phyloP scores from a whole-genome alignment of 164 flowering plant species.

The Warburgia ugandensis region DNA sequence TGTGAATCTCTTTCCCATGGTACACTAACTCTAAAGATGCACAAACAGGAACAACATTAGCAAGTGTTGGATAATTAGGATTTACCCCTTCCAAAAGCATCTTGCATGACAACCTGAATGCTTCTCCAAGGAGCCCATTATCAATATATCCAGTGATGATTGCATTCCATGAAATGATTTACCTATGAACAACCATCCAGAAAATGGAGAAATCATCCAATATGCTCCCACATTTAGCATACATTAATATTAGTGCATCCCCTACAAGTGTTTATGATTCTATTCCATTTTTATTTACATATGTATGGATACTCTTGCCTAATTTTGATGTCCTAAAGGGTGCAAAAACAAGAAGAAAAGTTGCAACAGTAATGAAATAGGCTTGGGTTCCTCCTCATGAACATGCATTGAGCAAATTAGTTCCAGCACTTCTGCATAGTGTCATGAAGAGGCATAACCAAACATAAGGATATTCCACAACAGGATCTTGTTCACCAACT shows the following conservation, averaged over 20 bases:
- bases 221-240: constrained; percentile 52
- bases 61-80: constrained; percentile 66
- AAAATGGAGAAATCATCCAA: constrained; percentile 43
- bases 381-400: constrained; percentile 28
- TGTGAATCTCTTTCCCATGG: constrained; percentile 54
- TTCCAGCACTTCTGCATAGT: constrained; percentile 27
- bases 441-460: constrained; percentile 39
- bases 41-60: constrained; percentile 57
- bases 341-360: constrained; percentile 56
- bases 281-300: constrained; percentile 47
- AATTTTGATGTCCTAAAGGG: constrained; percentile 26
- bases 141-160: constrained; percentile 60
- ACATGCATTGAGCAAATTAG: constrained; percentile 39
- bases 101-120: constrained; percentile 34
- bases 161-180: constrained; percentile 85
- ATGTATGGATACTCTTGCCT: constrained; percentile 52
- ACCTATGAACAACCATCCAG: constrained; percentile 34
- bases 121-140: constrained; percentile 35
- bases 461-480: constrained; percentile 67
- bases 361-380: constrained; percentile 53
- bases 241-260: constrained; percentile 66
- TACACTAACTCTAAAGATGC: constrained; percentile 26
- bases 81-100: constrained; percentile 36
- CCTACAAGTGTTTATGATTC: constrained; percentile 61
- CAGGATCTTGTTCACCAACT: constrained; percentile 36